Conservation (phyloP, 2,329 filamentous ascomycete genomes). For the Myriosclerotinia duriaeana region DNA sequence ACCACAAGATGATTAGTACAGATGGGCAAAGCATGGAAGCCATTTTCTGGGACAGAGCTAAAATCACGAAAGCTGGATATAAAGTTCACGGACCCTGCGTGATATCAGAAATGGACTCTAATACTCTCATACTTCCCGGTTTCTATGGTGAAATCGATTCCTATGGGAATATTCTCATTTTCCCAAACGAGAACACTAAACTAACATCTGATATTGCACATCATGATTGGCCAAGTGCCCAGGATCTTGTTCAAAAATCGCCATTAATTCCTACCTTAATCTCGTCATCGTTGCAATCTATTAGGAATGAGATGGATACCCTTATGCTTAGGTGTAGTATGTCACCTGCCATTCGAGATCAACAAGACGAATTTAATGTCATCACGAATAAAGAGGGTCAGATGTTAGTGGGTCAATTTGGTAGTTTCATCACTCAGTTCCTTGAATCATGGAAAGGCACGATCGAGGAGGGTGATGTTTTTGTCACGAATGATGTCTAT, state of each 20-base stretch:
- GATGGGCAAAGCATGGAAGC: conserved; percentile 10
- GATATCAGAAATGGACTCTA: conserved; percentile 18
- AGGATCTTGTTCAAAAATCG: conserved; percentile 8
- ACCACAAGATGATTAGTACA: conserved; percentile 12
- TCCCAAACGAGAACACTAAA: conserved; percentile 3
- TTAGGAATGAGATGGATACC: conserved; percentile 21
- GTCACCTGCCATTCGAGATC: conserved; percentile 18
- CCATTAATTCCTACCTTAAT: conserved; percentile 17
- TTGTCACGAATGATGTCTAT: conserved; percentile 20
- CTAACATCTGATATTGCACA: conserved; percentile 1
- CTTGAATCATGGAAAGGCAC: conserved; percentile 15
- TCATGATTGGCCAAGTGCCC: conserved; percentile 6
- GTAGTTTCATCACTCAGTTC: conserved; percentile 17
- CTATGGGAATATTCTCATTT: conserved; percentile 10
- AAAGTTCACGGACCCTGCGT: conserved; percentile 18
- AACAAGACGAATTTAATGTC: conserved; percentile 22
- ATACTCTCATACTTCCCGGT: conserved; percentile 16
- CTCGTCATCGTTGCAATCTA: conserved; percentile 20
- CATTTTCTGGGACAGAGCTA: conserved; percentile 15
- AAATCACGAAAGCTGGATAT: conserved; percentile 16
- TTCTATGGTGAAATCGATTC: conserved; percentile 15
- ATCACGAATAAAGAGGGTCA: conserved; percentile 17
- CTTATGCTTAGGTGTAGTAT: conserved; percentile 17
- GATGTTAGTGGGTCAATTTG: conserved; percentile 19
- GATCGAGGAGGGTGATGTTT: conserved; percentile 16